A percentile compares a stretch with the other conserved stretches of the same genome.
Evolutionary conservation across 208 protist genomes (phyloP).

Genomic region (Leishmania tropica): DNA sequence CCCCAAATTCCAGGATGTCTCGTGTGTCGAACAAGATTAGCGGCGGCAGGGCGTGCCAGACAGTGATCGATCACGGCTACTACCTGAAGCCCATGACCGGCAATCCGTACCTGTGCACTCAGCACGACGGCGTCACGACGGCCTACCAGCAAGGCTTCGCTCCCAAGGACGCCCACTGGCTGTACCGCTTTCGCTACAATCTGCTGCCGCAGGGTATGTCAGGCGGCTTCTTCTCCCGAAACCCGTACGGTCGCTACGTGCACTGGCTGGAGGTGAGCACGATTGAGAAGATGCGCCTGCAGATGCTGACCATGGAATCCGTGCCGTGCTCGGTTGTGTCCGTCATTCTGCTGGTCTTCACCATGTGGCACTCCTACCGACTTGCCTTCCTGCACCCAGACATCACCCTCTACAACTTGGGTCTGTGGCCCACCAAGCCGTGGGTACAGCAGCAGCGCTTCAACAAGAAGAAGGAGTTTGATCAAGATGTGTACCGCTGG

Average conservation of each 20-base stretch:
- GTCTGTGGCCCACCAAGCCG: conserved; percentile 72
- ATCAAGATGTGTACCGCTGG: conserved; percentile 78
- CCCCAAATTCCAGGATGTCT: conserved; percentile 44
- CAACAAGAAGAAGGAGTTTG: conserved; percentile 81
- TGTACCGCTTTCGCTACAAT: conserved; percentile 89
- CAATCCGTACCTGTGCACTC: conserved; percentile 73
- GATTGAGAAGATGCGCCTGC: conserved; percentile 81
- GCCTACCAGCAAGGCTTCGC: conserved; percentile 78
- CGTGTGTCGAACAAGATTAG: conserved; percentile 55
- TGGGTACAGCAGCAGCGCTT: conserved; percentile 83
- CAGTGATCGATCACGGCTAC: conserved; percentile 71
- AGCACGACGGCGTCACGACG: conserved; percentile 74
- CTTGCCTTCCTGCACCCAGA: conserved; percentile 78
- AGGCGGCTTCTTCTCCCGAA: conserved; percentile 76
- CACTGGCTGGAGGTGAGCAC: conserved; percentile 89
- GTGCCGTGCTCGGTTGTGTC: conserved; percentile 54
- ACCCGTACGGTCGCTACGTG: conserved; percentile 80
- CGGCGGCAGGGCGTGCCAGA: conserved; percentile 54
- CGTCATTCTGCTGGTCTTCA: conserved; percentile 51
- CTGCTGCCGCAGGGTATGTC: conserved; percentile 65
- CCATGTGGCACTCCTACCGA: conserved; percentile 70
- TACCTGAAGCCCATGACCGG: conserved; percentile 75
- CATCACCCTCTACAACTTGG: conserved; percentile 81
- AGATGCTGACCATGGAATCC: conserved; percentile 58
- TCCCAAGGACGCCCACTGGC: conserved; percentile 68